phyloP scores from a whole-genome alignment of 2,329 filamentous ascomycete genomes.

The Cordyceps farinosa region DNA sequence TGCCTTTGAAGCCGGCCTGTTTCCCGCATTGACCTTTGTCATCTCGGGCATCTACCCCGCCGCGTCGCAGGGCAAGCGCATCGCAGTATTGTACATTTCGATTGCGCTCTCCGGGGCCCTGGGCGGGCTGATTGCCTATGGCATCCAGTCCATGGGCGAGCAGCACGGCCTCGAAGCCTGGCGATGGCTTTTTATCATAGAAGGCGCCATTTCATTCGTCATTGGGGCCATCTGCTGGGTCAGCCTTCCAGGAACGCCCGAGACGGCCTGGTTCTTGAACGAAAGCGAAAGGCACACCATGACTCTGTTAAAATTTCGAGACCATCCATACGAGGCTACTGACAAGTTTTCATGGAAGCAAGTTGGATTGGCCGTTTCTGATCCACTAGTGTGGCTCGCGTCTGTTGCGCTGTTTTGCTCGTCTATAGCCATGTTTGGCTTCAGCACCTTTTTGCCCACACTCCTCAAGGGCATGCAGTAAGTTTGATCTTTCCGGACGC shows the following conservation, averaged over 20 bases:
- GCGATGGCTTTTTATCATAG: constrained; percentile 50
- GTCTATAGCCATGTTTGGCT: constrained; percentile 33
- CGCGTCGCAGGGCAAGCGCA: constrained; percentile 31
- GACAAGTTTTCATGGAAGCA: constrained; percentile 25
- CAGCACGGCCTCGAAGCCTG: constrained; percentile 44
- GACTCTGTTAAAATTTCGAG: constrained; percentile 25
- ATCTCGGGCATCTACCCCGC: constrained; percentile 34
- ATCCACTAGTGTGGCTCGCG: constrained; percentile 32
- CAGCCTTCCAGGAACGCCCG: constrained; percentile 44
- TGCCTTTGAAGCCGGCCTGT: constrained; percentile 34
- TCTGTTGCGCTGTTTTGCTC: constrained; percentile 30
- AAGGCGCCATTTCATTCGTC: constrained; percentile 35
- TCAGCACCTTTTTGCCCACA: constrained; percentile 34
- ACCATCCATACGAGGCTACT: constrained; percentile 23
- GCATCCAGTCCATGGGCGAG: constrained; percentile 40
- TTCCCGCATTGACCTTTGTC: constrained; percentile 32
- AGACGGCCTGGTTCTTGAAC: constrained; percentile 42
- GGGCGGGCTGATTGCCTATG: constrained; percentile 30
- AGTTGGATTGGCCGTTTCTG: constrained; percentile 23
- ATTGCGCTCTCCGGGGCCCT: constrained; percentile 31
- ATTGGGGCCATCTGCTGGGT: constrained; percentile 32
- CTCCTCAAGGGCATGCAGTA: constrained; percentile 34
- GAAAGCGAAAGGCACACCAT: constrained; percentile 36
- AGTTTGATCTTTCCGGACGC: neutral
- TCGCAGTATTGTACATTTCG: constrained; percentile 30